Evolutionary conservation across 2,329 filamentous ascomycete genomes (phyloP), one percentile per base, ranked within the genome.

Genomic region (Alternaria panax): DNA sequence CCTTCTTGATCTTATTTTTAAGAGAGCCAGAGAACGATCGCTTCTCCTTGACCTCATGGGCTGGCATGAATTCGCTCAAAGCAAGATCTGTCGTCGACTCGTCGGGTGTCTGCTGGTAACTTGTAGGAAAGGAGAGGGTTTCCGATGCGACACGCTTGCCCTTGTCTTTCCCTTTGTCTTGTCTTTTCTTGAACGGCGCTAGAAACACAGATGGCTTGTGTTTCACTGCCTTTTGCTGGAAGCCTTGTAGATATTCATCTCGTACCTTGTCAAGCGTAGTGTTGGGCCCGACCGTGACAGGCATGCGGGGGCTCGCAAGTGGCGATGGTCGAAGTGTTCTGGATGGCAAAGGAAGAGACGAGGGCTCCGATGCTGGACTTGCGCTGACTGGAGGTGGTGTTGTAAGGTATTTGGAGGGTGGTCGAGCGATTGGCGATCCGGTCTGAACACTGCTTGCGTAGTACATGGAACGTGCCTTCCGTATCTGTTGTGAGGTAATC

Each of bases 11-110:
- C 58, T 83, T 90, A 47, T 81, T 84, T 68, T 84, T 90, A 38
- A 92, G 69, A 0, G 84, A 85, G 16, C 81, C 83, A 0, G 90
- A 91, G 14, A 88, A 85, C 30, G 87, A 88, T 24, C 89, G 83
- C 11, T 86, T 85, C 51, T 84, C 87, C 28, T 79, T 70, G 4
- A 85, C 83, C 42, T 83, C 87, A 20, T 77, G 65, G 3, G 55
- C 66, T 5, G 69, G 67, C 43, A 70, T 63, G 41, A 68, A 68
- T 2, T 74, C 71, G 14, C 38, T 59, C n/a, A 69, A n/a, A 7
- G 53, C 59, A 4, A 58, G 41, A 8, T 69, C 62, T 4, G n/a
- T 38, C 12, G 27, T 59, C 14, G 61, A 60, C 4, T 69, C 66
- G 4, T 45, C 47, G 2, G 50, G 18, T 40, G 20, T 68, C 25